A percentile compares a stretch with the other conserved stretches of the same genome.
phyloP scores from a whole-genome alignment of 129 eudicot species.

The Escallonia rubra region DNA sequence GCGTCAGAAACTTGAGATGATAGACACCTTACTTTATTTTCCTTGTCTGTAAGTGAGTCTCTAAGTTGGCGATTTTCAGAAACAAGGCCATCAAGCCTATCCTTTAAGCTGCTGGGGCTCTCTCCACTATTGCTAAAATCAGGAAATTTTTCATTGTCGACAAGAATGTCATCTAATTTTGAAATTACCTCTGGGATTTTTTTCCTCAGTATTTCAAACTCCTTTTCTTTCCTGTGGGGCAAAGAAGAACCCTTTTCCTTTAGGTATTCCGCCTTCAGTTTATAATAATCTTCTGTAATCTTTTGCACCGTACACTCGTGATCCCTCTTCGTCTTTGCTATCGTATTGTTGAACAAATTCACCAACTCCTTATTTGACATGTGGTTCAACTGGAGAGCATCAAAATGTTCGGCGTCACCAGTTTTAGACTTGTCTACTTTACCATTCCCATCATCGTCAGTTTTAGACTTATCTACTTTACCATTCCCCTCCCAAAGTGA shows the following conservation, averaged over 20 bases:
- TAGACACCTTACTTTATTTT: slow-evolving; percentile 42
- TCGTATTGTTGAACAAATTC: too few relatives aligned
- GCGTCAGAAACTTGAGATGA: slow-evolving; percentile 41
- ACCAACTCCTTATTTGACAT: too few relatives aligned
- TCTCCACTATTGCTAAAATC: slow-evolving; percentile 22
- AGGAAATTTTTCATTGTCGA: slow-evolving; percentile 36
- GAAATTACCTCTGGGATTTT: slow-evolving; percentile 64
- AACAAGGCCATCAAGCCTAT: slow-evolving; percentile 44
- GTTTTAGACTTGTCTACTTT: too few relatives aligned
- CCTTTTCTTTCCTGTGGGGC: slow-evolving; percentile 46
- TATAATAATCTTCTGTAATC: slow-evolving; percentile 44
- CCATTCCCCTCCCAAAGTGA: too few relatives aligned
- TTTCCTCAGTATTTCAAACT: slow-evolving; percentile 55
- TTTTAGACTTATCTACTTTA: too few relatives aligned
- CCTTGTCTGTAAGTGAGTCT: slow-evolving; percentile 39
- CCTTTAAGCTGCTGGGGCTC: slow-evolving; percentile 23
- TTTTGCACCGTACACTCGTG: slow-evolving; percentile 18
- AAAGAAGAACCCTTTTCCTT: slow-evolving; percentile 49
- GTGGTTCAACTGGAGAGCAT: too few relatives aligned
- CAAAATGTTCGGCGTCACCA: too few relatives aligned
- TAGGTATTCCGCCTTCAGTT: slow-evolving; percentile 47
- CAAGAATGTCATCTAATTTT: slow-evolving; percentile 54
- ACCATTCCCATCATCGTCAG: too few relatives aligned
- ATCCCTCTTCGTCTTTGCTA: too few relatives aligned
- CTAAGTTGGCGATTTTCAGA: slow-evolving; percentile 55